These are phyloP conservation scores for Trichophyton benhamiae DNA, from an alignment of 2,329 filamentous ascomycete genomes.

Conservation along the genomic window DNA sequence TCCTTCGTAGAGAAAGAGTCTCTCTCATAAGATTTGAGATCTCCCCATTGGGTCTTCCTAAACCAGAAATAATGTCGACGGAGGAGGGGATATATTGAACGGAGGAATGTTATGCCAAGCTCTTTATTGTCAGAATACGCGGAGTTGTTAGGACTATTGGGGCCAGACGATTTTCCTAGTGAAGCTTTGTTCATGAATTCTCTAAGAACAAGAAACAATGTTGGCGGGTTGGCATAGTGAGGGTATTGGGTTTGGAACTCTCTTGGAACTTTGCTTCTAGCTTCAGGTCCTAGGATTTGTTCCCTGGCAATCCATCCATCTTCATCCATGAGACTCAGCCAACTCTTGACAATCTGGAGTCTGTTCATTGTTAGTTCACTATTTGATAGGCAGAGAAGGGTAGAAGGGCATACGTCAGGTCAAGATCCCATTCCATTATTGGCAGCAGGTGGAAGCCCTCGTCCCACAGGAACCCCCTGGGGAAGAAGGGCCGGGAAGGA, in stretches of 20 bases:
- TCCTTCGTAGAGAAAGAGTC: constrained; percentile 81
- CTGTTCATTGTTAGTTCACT: constrained; percentile 21
- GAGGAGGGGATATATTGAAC: constrained; percentile 70
- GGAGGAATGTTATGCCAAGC: constrained; percentile 58
- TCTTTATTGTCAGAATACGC: constrained; percentile 56
- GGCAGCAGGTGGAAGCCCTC: constrained; percentile 92
- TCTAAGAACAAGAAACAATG: constrained; percentile 80
- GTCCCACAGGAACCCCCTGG: constrained; percentile 92
- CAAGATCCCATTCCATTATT: constrained; percentile 86
- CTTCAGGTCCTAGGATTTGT: constrained; percentile 84
- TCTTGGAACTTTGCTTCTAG: constrained; percentile 80
- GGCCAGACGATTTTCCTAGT: constrained; percentile 25
- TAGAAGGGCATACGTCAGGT: constrained; percentile 49
- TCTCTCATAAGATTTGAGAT: constrained; percentile 83
- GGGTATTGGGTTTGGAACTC: constrained; percentile 96
- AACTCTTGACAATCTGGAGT: constrained; percentile 78
- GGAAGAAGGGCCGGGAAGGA: constrained; percentile 90
- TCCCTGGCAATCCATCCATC: constrained; percentile 97
- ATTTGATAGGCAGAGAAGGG: constrained; percentile 6
- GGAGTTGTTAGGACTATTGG: constrained; percentile 43
- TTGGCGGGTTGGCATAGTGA: constrained; percentile 94
- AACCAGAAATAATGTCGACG: constrained; percentile 92
- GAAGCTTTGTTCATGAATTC: constrained; percentile 69
- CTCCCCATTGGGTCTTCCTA: constrained; percentile 77
- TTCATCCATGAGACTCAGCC: constrained; percentile 91